These are phyloP conservation scores for Fusarium citri DNA, from an alignment of 2,329 filamentous ascomycete genomes.

Conservation along the genomic window DNA sequence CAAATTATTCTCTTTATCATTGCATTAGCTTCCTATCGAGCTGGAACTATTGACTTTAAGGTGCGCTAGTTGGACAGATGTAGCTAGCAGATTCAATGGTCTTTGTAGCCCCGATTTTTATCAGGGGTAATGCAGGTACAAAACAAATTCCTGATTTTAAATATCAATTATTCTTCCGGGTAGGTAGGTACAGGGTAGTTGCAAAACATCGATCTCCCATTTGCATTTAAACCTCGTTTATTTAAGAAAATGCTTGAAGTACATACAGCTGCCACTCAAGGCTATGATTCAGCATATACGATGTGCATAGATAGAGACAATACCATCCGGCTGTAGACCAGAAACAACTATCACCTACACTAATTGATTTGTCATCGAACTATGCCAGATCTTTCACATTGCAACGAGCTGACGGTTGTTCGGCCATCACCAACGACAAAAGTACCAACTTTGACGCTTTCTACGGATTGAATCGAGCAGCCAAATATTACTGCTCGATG, in stretches of 20 bases:
- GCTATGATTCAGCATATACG: no score
- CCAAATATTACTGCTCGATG: no score
- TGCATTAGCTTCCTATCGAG: neutral
- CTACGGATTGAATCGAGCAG: no score
- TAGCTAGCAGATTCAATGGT: neutral
- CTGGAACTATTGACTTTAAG: neutral
- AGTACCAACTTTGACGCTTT: no score
- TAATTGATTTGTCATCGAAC: no score
- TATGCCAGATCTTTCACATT: no score
- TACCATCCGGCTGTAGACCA: no score
- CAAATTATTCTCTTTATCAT: neutral
- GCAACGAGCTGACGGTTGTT: no score
- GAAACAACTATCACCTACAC: no score
- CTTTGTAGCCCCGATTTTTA: rapidly evolving
- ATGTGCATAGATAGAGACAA: rapidly evolving
- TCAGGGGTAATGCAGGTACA: neutral
- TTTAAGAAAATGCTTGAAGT: rapidly evolving
- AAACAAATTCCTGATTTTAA: neutral
- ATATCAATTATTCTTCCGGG: neutral
- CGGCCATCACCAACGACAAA: no score
- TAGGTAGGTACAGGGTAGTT: no score
- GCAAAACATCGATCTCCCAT: rapidly evolving
- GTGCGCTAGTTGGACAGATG: neutral
- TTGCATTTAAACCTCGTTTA: neutral
- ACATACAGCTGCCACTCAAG: no score